These are phyloP conservation scores for Benincasa hispida DNA, from an alignment of 306 rosid species.

Conservation along the genomic window DNA sequence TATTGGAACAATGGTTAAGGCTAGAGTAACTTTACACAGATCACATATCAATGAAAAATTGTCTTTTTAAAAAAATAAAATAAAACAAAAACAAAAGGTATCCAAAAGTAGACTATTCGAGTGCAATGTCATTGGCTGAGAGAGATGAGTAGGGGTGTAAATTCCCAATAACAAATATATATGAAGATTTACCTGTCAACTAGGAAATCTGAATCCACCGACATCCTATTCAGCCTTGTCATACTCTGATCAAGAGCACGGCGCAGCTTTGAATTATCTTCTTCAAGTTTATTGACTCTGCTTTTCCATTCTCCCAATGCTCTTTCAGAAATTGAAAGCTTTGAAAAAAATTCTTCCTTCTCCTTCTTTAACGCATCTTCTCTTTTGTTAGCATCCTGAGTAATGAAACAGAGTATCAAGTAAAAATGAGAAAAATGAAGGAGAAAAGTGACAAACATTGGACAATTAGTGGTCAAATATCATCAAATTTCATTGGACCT, in stretches of 20 bases:
- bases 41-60: background rate
- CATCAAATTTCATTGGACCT: background rate
- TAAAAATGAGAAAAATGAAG: background rate
- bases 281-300: constrained; percentile 83
- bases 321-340: constrained; percentile 67
- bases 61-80: background rate
- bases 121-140: background rate
- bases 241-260: constrained; percentile 90
- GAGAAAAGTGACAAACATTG: background rate
- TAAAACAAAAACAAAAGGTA: background rate
- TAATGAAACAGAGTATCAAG: background rate
- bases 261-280: constrained; percentile 80
- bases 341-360: constrained; percentile 55
- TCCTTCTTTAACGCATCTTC: constrained; percentile 45
- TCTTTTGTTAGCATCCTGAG: constrained; percentile 55
- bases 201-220: constrained; percentile 90
- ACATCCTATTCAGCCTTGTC: constrained; percentile 95
- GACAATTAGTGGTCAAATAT: background rate
- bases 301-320: constrained; percentile 62
- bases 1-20: background rate
- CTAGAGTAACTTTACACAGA: background rate
- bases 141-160: background rate
- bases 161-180: background rate
- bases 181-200: constrained; percentile 71
- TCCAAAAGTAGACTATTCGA: background rate